phyloP scores from a whole-genome alignment of 1,139 yeast genomes.

The Geotrichum cucujoidarum region DNA sequence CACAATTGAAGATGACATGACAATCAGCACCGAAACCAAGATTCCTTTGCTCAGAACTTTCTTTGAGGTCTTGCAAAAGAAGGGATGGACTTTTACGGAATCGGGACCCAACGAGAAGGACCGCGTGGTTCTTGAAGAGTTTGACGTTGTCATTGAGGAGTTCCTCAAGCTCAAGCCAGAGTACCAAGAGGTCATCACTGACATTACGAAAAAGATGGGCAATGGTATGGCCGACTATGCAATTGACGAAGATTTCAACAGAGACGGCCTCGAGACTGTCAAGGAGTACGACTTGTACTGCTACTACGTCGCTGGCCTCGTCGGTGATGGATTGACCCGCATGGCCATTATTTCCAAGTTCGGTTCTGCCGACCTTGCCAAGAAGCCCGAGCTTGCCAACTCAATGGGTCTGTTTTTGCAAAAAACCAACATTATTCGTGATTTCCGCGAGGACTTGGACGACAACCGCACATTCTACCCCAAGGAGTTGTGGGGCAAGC shows the following conservation, averaged over 20 bases:
- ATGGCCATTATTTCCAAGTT: conserved; percentile 46
- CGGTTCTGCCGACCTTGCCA: conserved; percentile 46
- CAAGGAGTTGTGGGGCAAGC: conserved; percentile 81
- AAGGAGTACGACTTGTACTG: conserved; percentile 87
- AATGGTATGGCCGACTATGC: conserved; percentile 97
- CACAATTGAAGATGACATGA: conserved; percentile 96
- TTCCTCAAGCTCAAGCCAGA: conserved; percentile 67
- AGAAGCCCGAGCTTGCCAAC: conserved; percentile 57
- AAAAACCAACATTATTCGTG: conserved; percentile 93
- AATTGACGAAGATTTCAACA: conserved; percentile 65
- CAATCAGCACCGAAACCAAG: conserved; percentile 64
- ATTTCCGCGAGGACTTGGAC: conserved; percentile 83
- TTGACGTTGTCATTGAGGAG: conserved; percentile 62
- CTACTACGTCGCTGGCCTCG: conserved; percentile 95
- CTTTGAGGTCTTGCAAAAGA: conserved; percentile 48
- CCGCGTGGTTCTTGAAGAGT: conserved; percentile 69
- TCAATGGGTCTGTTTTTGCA: conserved; percentile 95
- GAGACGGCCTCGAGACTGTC: conserved; percentile 70
- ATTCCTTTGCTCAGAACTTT: conserved; percentile 70
- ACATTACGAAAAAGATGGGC: conserved; percentile 82
- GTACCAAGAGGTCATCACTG: conserved; percentile 73
- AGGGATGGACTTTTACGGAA: conserved; percentile 76
- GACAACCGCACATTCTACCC: conserved; percentile 98
- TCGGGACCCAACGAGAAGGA: conserved; percentile 71
- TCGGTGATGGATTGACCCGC: conserved; percentile 90